These are phyloP conservation scores for Hemileia vastatrix DNA, from an alignment of 1,284 basidiomycete species.

Conservation along the genomic window DNA sequence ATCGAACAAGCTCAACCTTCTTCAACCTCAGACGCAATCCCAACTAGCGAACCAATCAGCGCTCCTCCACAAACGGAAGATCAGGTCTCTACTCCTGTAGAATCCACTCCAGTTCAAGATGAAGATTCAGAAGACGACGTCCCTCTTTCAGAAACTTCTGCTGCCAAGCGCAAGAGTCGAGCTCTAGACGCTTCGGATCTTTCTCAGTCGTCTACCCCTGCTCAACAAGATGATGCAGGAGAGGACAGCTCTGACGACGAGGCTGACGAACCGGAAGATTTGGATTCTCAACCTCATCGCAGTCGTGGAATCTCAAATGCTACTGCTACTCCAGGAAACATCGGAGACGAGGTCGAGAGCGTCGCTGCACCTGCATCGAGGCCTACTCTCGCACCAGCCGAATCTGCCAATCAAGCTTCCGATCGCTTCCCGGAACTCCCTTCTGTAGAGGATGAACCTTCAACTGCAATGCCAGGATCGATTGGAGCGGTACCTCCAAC, in stretches of 20 bases:
- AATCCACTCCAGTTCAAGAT: neutral
- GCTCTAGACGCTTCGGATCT: neutral
- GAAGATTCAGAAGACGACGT: neutral
- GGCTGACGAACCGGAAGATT: slow-evolving; percentile 35
- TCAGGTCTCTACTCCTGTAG: neutral
- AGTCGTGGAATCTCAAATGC: neutral
- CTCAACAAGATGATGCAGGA: slow-evolving; percentile 16
- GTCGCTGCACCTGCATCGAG: neutral
- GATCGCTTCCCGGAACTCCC: slow-evolving; percentile 24
- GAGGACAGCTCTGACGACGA: slow-evolving; percentile 34
- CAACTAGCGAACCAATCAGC: neutral
- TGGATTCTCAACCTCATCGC: slow-evolving; percentile 23
- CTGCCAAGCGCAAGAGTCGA: neutral
- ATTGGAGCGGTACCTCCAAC: slow-evolving; percentile 24
- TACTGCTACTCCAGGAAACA: neutral
- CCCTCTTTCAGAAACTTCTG: neutral
- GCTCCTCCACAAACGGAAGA: neutral
- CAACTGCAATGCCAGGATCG: neutral
- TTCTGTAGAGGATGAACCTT: slow-evolving; percentile 11
- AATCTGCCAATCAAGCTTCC: slow-evolving; percentile 8
- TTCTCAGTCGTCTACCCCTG: neutral
- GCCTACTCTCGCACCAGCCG: neutral
- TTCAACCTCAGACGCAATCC: neutral
- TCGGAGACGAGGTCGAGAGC: neutral
- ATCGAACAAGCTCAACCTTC: neutral